Base-by-base conservation (phyloP, 345 rosid species). In the Syzygium jambos region DNA sequence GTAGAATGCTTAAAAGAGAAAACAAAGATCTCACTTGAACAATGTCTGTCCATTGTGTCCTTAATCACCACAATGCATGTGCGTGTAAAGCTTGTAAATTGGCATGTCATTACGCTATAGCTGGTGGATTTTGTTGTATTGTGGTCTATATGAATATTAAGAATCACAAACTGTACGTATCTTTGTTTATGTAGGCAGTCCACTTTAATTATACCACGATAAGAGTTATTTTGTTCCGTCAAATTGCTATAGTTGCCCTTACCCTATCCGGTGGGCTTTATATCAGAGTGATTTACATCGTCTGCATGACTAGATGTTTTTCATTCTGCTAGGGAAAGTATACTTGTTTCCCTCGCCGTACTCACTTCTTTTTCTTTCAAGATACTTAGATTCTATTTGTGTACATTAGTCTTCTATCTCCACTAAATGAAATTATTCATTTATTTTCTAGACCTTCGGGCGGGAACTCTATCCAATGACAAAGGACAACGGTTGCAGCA, bases 391-490 rank as follows among this genome's bases (percentile, higher is more conserved):
- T n/a, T 61, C 73, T 29, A 61, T n/a, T n/a, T 61, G 73, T 61
- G 17, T n/a, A 4, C 12, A 30, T 61, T n/a, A 61, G 7, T 61
- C 17, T 61, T 61, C 38, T 30, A 61, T 61, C 34, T 11, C 73
- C 73, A 61, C 38, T n/a, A 61, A 61, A 61, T 61, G n/a, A 61
- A 61, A 13, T 61, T 61, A 61, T 61, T 61, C 34, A n/a, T 61
- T 61, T 61, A 61, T 61, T 61, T 61, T 61, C 73, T 61, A 61
- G 73, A n/a, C 93, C 91, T 91, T 89, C 55, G 85, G 86, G 88
- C 63, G 73, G 41, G 89, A 89, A 55, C 54, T 59, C 52, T 90
- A 91, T 84, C 92, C 91, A 90, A 84, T 88, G 91, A 85, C 89
- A 11, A 91, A 89, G 51, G 94, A 92, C 87, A 86, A 86, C 57